A percentile compares a stretch with the other conserved stretches of the same genome.
Conservation (phyloP, 768 basidiomycete genomes). For the Kwoniella dendrophila region DNA sequence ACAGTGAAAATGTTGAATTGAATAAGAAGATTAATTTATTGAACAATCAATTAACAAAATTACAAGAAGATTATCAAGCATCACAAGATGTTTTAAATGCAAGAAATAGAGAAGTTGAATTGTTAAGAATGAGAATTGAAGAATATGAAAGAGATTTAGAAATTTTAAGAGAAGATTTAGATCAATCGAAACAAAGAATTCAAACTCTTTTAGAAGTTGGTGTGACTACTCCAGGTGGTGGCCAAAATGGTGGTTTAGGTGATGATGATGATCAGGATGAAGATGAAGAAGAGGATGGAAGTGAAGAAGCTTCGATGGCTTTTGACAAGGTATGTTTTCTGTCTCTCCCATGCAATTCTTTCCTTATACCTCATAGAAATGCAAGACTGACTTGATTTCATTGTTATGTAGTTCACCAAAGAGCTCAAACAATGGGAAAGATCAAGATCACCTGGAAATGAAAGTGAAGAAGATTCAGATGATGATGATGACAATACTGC, state of each 20-base stretch:
- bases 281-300: slow-evolving; percentile 26
- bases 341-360: not conserved
- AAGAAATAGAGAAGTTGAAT: slow-evolving; percentile 52
- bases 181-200: slow-evolving; percentile 43
- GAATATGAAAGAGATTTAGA: slow-evolving; percentile 49
- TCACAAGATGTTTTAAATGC: slow-evolving; percentile 50
- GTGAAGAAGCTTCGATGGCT: slow-evolving; percentile 49
- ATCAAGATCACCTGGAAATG: slow-evolving; percentile 32
- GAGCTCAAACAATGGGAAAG: slow-evolving; percentile 52
- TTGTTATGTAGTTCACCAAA: slow-evolving; percentile 42
- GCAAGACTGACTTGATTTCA: not conserved
- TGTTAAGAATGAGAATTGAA: slow-evolving; percentile 44
- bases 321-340: slow-evolving; percentile 48
- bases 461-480: slow-evolving; percentile 7
- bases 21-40: slow-evolving; percentile 41
- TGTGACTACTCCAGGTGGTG: slow-evolving; percentile 14
- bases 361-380: not conserved
- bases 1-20: slow-evolving; percentile 29
- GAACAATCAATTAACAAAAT: slow-evolving; percentile 38
- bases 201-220: slow-evolving; percentile 44
- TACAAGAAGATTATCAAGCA: slow-evolving; percentile 52
- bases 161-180: slow-evolving; percentile 48
- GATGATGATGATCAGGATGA: slow-evolving; percentile 21
- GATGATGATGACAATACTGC: slow-evolving; percentile 14
- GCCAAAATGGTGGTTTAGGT: slow-evolving; percentile 19